Evolutionary conservation across 2,329 filamentous ascomycete genomes (phyloP).

Genomic region (Ceratocystis ficicola): DNA sequence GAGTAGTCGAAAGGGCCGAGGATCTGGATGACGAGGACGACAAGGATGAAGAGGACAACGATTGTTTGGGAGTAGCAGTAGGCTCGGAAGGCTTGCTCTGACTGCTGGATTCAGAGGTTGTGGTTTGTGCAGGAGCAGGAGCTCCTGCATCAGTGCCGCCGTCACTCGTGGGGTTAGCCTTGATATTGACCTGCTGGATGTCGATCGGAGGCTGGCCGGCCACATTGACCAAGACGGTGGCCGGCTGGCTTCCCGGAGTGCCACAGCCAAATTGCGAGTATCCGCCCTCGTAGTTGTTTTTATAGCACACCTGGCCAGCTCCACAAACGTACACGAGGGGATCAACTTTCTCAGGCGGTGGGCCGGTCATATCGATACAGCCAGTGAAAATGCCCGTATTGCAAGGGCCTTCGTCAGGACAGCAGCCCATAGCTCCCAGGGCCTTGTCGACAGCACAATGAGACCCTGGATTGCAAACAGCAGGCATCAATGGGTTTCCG

Average conservation of each 20-base stretch:
- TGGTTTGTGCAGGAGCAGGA: neutral
- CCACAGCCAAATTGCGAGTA: conserved; percentile 48
- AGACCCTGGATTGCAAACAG: conserved; percentile 45
- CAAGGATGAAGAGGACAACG: neutral
- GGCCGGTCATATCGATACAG: conserved; percentile 43
- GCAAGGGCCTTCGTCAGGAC: conserved; percentile 41
- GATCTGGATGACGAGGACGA: neutral
- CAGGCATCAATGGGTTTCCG: conserved; percentile 40
- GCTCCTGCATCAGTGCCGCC: conserved; percentile 27
- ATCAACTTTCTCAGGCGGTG: conserved; percentile 39
- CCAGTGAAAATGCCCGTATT: conserved; percentile 45
- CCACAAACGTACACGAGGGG: conserved; percentile 46
- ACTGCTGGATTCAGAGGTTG: neutral
- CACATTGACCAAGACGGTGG: conserved; percentile 38
- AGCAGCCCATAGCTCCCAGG: conserved; percentile 43
- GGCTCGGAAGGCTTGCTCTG: neutral
- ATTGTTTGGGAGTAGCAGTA: conserved; percentile 6
- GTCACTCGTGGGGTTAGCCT: conserved; percentile 32
- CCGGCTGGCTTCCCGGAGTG: conserved; percentile 36
- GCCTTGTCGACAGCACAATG: conserved; percentile 44
- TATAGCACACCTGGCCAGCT: conserved; percentile 42
- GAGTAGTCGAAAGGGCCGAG: neutral
- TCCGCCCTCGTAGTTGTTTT: conserved; percentile 43
- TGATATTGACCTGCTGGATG: conserved; percentile 27
- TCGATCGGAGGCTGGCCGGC: conserved; percentile 32